These are phyloP conservation scores for Trichoderma arundinaceum DNA, from an alignment of 2,329 filamentous ascomycete genomes.

Conservation along the genomic window DNA sequence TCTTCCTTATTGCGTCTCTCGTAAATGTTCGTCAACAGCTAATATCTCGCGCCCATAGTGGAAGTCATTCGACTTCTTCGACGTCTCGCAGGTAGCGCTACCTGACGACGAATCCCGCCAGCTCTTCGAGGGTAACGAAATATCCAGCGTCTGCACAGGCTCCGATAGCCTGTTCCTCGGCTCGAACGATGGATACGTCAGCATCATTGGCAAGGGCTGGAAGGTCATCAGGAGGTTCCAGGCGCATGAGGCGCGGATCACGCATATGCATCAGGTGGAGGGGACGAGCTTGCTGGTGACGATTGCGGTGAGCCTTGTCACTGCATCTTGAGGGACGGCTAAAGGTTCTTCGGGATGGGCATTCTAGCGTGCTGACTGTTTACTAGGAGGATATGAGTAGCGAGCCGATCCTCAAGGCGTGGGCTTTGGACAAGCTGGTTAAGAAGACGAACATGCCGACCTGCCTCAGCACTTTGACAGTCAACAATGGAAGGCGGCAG, in stretches of 20 bases:
- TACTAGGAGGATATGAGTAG: constrained; percentile 79
- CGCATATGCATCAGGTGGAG: constrained; percentile 89
- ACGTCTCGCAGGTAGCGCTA: constrained; percentile 83
- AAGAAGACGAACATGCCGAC: constrained; percentile 91
- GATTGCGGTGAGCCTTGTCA: constrained; percentile 59
- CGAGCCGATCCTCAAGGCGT: constrained; percentile 93
- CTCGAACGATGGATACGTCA: constrained; percentile 81
- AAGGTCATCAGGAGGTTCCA: constrained; percentile 86
- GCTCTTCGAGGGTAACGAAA: constrained; percentile 81
- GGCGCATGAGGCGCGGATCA: constrained; percentile 82
- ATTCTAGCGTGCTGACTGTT: neutral
- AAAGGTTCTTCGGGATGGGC: neutral
- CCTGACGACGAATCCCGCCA: constrained; percentile 78
- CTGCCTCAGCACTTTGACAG: constrained; percentile 82
- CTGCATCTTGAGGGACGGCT: neutral
- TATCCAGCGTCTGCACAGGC: constrained; percentile 83
- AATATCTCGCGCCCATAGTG: constrained; percentile 63
- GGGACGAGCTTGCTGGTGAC: constrained; percentile 87
- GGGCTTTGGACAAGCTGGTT: constrained; percentile 90
- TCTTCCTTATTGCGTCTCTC: neutral
- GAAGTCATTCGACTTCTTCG: constrained; percentile 99
- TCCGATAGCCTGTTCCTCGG: constrained; percentile 90
- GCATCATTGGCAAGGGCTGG: constrained; percentile 85
- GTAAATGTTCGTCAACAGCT: neutral
- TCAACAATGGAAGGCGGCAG: constrained; percentile 88